A percentile compares a stretch with the other conserved stretches of the same genome.
Conservation (phyloP, 192 early-diverging fungal species). For the Gryganskiella cystojenkinii region DNA sequence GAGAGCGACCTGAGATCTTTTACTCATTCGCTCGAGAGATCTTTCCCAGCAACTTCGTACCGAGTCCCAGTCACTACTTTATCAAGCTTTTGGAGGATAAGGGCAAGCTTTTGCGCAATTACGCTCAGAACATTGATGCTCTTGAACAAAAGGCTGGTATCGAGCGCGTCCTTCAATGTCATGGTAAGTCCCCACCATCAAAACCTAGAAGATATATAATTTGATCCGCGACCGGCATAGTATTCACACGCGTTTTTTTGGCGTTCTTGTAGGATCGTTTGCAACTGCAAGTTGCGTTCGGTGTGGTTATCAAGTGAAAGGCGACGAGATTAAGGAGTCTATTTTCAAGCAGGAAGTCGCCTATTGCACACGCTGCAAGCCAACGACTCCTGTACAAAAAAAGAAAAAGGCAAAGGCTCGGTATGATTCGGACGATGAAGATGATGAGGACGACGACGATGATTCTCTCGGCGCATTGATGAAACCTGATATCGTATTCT, state of each 20-base stretch:
- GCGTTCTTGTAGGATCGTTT: constrained; percentile 91
- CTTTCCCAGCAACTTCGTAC: constrained; percentile 88
- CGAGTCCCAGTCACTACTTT: constrained; percentile 89
- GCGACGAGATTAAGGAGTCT: constrained; percentile 81
- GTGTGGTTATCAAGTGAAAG: constrained; percentile 82
- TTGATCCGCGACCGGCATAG: too few species aligned
- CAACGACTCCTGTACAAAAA: constrained; percentile 27
- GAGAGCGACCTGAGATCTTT: constrained; percentile 88
- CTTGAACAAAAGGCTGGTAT: constrained; percentile 92
- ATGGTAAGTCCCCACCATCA: constrained; percentile 82
- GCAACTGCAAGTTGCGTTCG: constrained; percentile 93
- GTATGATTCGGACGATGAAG: constrained; percentile 29
- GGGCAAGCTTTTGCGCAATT: constrained; percentile 89
- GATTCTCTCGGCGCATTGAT: constrained; percentile 66
- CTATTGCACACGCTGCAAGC: constrained; percentile 77
- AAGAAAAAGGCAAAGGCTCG: constrained; percentile 5
- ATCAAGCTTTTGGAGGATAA: constrained; percentile 87
- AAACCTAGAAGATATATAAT: too few species aligned
- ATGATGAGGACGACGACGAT: constrained; percentile 58
- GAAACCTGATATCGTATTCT: constrained; percentile 99
- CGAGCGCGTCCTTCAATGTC: constrained; percentile 85
- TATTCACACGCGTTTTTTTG: too few species aligned
- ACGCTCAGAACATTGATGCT: constrained; percentile 98
- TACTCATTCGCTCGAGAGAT: constrained; percentile 96
- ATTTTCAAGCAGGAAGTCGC: constrained; percentile 84